Conservation (phyloP, 192 early-diverging fungal species). For the Coemansia sp. region DNA sequence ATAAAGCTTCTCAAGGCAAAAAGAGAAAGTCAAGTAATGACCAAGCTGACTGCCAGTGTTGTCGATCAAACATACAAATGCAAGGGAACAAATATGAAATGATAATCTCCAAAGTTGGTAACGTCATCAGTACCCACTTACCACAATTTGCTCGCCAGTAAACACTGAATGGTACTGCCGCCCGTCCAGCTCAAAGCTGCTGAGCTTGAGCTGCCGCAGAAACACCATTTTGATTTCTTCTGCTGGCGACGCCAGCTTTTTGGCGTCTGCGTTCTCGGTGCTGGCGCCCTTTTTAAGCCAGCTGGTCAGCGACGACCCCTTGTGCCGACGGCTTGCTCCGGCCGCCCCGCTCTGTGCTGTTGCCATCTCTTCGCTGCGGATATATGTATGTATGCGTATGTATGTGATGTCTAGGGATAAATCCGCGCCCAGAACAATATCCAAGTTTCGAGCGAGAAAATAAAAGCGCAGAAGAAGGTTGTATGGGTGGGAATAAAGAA, state of each 20-base stretch:
- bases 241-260: constrained; percentile 54
- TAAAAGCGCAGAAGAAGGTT: neutral
- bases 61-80: constrained; percentile 1
- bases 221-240: constrained; percentile 56
- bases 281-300: constrained; percentile 40
- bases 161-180: constrained; percentile 54
- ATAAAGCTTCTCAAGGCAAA: neutral
- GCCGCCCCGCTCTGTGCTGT: neutral
- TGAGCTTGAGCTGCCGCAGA: constrained; percentile 46
- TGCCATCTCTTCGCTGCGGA: constrained; percentile 1
- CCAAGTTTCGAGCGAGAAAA: neutral
- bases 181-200: constrained; percentile 46
- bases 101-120: neutral
- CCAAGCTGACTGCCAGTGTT: neutral
- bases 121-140: constrained; percentile 26
- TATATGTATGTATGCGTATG: neutral
- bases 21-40: neutral
- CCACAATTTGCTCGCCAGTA: constrained; percentile 53
- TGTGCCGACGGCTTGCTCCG: constrained; percentile 23
- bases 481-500: neutral
- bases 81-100: neutral
- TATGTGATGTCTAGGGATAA: neutral
- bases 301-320: constrained; percentile 38
- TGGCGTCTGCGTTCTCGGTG: constrained; percentile 21
- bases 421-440: neutral